Conservation (phyloP, 2,329 filamentous ascomycete species). For the Cytospora leucostoma region DNA sequence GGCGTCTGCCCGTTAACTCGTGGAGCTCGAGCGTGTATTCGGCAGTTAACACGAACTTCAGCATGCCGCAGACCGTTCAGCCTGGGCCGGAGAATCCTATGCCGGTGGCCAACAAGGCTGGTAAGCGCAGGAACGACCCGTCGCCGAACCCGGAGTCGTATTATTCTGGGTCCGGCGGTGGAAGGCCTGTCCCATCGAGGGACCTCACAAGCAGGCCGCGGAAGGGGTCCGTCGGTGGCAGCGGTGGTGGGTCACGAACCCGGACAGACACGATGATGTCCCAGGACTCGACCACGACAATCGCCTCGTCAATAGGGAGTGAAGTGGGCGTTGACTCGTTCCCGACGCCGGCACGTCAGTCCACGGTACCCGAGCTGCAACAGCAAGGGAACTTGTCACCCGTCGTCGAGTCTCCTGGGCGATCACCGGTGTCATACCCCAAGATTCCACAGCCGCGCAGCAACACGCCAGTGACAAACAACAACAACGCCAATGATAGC, state of each 20-base stretch:
- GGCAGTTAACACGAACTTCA: constrained; percentile 31
- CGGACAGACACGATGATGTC: constrained; percentile 32
- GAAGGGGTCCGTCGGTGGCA: constrained; percentile 11
- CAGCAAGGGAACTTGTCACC: constrained; percentile 46
- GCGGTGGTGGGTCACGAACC: constrained; percentile 1
- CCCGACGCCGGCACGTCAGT: constrained; percentile 8
- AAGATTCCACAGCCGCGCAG: constrained; percentile 25
- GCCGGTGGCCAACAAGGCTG: constrained; percentile 23
- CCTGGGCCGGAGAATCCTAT: constrained; percentile 29
- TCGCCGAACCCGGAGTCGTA: constrained; percentile 13
- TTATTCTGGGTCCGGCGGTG: constrained; percentile 1
- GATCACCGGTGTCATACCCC: constrained; percentile 39
- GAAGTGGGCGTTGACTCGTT: constrained; percentile 21
- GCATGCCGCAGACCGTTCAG: constrained; percentile 30
- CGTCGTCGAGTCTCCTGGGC: constrained; percentile 49
- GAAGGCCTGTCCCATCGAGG: constrained; percentile 2
- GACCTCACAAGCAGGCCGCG: constrained; percentile 21
- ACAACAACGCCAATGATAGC: background rate
- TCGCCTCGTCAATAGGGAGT: constrained; percentile 35
- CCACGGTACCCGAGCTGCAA: background rate
- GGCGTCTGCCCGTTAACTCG: constrained; percentile 28
- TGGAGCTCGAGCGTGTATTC: constrained; percentile 43
- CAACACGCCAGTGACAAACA: background rate
- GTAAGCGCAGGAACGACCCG: background rate
- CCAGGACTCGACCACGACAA: constrained; percentile 42